Evolutionary conservation across 2,329 filamentous ascomycete genomes (phyloP).

Genomic region (Zymoseptoria pseudotritici): DNA sequence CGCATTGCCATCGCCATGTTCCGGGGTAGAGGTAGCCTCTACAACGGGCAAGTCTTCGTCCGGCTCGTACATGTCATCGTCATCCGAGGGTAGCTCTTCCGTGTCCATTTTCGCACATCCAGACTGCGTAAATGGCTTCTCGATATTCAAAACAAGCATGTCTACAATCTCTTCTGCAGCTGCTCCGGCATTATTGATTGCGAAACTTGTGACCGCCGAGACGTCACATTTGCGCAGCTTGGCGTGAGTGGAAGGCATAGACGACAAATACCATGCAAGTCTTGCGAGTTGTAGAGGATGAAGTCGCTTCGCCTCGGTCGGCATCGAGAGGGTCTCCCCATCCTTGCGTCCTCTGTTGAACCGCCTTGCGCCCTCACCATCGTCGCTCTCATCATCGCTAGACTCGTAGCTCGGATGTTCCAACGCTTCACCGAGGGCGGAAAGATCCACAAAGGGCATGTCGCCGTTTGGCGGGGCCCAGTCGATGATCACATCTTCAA

Average conservation of each 20-base stretch:
- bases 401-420: slow-evolving; percentile 82
- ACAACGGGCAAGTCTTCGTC: slow-evolving; percentile 28
- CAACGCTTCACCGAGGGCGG: slow-evolving; percentile 68
- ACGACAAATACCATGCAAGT: slow-evolving; percentile 72
- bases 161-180: slow-evolving; percentile 90
- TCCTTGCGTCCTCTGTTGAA: slow-evolving; percentile 32
- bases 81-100: slow-evolving; percentile 32
- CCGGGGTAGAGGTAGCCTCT: slow-evolving; percentile 28
- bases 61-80: slow-evolving; percentile 34
- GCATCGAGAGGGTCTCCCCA: slow-evolving; percentile 32
- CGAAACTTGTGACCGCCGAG: slow-evolving; percentile 77
- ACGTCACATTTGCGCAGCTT: slow-evolving; percentile 78
- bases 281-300: slow-evolving; percentile 79
- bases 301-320: slow-evolving; percentile 51
- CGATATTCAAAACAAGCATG: slow-evolving; percentile 74
- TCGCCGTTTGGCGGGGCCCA: slow-evolving; percentile 70
- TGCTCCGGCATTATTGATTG: slow-evolving; percentile 74
- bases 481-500: slow-evolving; percentile 69
- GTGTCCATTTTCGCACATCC: slow-evolving; percentile 56
- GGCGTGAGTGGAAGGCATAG: slow-evolving; percentile 67
- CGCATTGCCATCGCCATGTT: slow-evolving; percentile 18
- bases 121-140: slow-evolving; percentile 66
- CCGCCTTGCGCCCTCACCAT: slow-evolving; percentile 41
- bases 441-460: slow-evolving; percentile 55
- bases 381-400: slow-evolving; percentile 73